Evolutionary conservation across 345 rosid genomes (phyloP).

Genomic region (Ceriops decandra): DNA sequence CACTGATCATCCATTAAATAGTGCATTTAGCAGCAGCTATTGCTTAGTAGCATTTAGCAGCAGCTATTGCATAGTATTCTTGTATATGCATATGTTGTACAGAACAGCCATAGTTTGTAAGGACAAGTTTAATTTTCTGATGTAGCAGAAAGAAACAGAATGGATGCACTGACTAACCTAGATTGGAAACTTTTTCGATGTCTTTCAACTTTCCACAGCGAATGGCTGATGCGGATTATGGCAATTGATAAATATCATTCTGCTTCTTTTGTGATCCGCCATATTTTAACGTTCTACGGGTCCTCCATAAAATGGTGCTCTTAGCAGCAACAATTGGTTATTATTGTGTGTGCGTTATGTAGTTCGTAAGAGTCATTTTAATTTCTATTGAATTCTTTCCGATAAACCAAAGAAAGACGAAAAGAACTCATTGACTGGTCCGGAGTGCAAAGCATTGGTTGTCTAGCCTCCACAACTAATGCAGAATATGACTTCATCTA

Average conservation of each 20-base stretch:
- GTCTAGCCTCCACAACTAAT: neutral
- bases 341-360: conserved; percentile 32
- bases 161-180: conserved; percentile 21
- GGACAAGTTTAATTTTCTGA: neutral
- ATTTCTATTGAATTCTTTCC: conserved; percentile 7
- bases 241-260: too few relatives aligned
- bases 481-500: neutral
- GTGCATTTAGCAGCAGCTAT: conserved; percentile 20
- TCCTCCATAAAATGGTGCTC: conserved; percentile 2
- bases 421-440: conserved; percentile 14
- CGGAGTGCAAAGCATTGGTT: conserved; percentile 20
- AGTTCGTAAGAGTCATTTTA: conserved; percentile 29
- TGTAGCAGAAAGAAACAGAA: too few relatives aligned
- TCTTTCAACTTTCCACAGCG: conserved; percentile 3
- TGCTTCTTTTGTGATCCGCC: too few relatives aligned
- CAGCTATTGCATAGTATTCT: conserved; percentile 22
- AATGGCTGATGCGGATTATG: conserved; percentile 4
- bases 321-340: conserved; percentile 24
- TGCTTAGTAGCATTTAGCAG: conserved; percentile 18
- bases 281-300: neutral
- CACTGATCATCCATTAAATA: neutral
- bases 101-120: conserved; percentile 25
- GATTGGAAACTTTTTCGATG: conserved; percentile 17
- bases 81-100: conserved; percentile 39
- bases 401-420: too few relatives aligned